Conservation (phyloP, 176 grass and related monocot genomes). For the Metroxylon sagu region DNA sequence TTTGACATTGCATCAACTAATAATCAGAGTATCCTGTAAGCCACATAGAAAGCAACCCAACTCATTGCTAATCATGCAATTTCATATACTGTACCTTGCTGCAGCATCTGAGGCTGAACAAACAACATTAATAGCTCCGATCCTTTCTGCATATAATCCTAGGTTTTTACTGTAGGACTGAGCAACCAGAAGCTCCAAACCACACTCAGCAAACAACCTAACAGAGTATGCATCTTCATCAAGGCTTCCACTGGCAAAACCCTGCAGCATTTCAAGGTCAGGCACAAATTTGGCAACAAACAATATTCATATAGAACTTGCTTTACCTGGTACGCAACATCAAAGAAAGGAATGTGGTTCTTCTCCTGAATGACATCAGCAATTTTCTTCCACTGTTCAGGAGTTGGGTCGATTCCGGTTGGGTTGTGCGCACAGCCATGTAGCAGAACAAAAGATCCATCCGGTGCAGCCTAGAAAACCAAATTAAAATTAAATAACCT, state of each 20-base stretch:
- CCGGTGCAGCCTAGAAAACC: slow-evolving; percentile 69
- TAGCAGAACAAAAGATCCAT: slow-evolving; percentile 89
- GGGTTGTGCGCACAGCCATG: slow-evolving; percentile 97
- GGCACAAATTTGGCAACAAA: slow-evolving; percentile 1
- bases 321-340: slow-evolving; percentile 94
- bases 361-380: slow-evolving; percentile 88
- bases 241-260: slow-evolving; percentile 96
- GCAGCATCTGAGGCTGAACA: slow-evolving; percentile 73
- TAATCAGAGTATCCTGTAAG: background rate
- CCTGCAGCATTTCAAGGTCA: slow-evolving; percentile 36
- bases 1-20: background rate
- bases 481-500: slow-evolving; percentile 20
- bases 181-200: slow-evolving; percentile 84
- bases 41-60: too few species aligned
- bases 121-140: slow-evolving; percentile 87
- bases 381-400: slow-evolving; percentile 76
- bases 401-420: slow-evolving; percentile 92
- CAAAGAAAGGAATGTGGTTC: slow-evolving; percentile 88
- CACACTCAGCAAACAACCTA: slow-evolving; percentile 80
- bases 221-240: slow-evolving; percentile 90
- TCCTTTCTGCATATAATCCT: slow-evolving; percentile 88
- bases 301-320: background rate
- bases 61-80: slow-evolving; percentile 3
- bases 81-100: slow-evolving; percentile 35
- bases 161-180: slow-evolving; percentile 98